phyloP scores from a whole-genome alignment of 345 rosid genomes.

The Eucalyptus tenuipes region DNA sequence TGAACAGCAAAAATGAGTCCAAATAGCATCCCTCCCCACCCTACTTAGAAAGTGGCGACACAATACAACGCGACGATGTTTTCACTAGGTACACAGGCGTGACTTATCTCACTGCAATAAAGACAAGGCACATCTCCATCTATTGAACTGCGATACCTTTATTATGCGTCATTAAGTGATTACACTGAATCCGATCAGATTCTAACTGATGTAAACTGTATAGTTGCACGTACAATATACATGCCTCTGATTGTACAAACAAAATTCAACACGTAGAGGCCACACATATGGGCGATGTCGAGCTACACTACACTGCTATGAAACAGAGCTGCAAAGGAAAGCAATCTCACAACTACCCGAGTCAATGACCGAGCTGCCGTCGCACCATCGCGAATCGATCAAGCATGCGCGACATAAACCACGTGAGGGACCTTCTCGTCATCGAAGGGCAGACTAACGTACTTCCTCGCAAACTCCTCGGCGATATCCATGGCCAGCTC shows the following conservation, averaged over 20 bases:
- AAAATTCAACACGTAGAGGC: not conserved
- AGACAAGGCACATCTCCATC: not conserved
- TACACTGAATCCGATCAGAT: not conserved
- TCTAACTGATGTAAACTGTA: not conserved
- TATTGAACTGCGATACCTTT: not conserved
- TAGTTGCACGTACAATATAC: not conserved
- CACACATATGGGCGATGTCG: not conserved
- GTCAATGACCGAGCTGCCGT: not conserved
- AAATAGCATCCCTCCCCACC: not conserved
- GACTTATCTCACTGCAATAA: not conserved
- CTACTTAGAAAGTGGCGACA: not conserved
- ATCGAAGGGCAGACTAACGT: constrained; percentile 67
- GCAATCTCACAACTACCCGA: not conserved
- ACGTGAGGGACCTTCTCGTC: constrained; percentile 54
- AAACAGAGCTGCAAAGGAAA: not conserved
- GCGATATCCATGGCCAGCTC: constrained; percentile 72
- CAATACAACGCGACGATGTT: fast-evolving
- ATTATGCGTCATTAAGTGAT: not conserved
- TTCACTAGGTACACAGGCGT: not conserved
- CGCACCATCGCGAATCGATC: not conserved
- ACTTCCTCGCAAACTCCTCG: constrained; percentile 52
- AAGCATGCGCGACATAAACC: constrained; percentile 7
- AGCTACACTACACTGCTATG: not conserved
- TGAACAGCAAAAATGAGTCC: not conserved
- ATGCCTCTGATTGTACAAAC: not conserved